Evolutionary conservation across 495 filamentous ascomycete species (phyloP), one percentile per base, ranked within the genome.

Genomic region (Ascobolus immersus): DNA sequence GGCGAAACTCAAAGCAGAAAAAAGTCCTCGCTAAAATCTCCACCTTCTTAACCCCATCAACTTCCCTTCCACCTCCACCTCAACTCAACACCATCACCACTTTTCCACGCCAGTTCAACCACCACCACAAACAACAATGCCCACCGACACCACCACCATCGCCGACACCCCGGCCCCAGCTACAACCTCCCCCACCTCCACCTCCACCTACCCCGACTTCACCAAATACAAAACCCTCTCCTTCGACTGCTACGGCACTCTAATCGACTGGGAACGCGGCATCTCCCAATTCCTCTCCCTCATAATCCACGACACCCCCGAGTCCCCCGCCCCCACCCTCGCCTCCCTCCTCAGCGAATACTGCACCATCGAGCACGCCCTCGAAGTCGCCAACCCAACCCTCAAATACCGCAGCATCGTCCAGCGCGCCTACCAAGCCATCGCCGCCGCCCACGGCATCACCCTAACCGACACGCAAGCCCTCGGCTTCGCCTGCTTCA

Each of bases 181-280:
- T 23, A 17, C 21, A 4, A 13, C 37, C 14, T 22, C 32, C 2
- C 32, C 40, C 10, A 32, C 27, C 12, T 13, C 41, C 4, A 39
- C 43, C 35, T 31, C 27, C 11, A 28, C 25, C 5, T 5, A 27
- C 2, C 11, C 25, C 25, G 14, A 27, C 14, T 27, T 13, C 14
- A 27, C 5, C 9, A 10, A 10, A 10, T 23, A 35, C 24, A 44
- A 47, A 28, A 19, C 69, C 35, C 65, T 80, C 21, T 57, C 55
- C 46, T 86, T 89, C 55, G 77, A 89, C 50, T 66, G 75, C 58
- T 84, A 77, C 50, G 73, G 77, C 49, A 89, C 78, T 0, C 61
- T 82, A 17, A 68, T 84, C 14, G 35, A 44, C 35, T 40, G 40
- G 45, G 39, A 45, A 35, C 37, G 43, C 17, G 52, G 58, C 21